These are phyloP conservation scores for Erysimum pusillum DNA, from an alignment of 441 rosid species.

Conservation along the genomic window DNA sequence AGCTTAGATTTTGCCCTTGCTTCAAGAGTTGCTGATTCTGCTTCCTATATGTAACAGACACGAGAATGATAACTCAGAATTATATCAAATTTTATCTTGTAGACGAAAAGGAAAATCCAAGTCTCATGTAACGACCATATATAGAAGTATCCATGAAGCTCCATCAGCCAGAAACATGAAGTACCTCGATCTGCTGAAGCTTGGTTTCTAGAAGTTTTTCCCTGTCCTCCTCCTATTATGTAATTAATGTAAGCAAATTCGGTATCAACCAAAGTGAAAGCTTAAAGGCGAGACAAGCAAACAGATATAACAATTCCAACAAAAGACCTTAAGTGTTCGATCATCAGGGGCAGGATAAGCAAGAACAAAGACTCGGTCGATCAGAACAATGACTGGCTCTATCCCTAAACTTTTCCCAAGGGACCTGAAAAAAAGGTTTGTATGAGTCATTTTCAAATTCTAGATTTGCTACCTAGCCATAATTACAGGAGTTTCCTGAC, in stretches of 20 bases:
- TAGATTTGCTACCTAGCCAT: constrained; percentile 23
- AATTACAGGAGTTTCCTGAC: too few species aligned
- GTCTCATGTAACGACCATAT: constrained; percentile 24
- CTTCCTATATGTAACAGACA: constrained; percentile 67
- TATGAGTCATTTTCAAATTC: constrained; percentile 16
- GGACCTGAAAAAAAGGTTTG: constrained; percentile 68
- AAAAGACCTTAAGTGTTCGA: constrained; percentile 64
- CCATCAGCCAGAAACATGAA: constrained; percentile 15
- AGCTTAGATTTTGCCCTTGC: constrained; percentile 82
- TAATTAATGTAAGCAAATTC: constrained; percentile 23
- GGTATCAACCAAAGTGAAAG: constrained; percentile 28
- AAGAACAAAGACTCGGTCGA: constrained; percentile 93
- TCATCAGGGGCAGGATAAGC: constrained; percentile 84
- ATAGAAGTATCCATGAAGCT: constrained; percentile 25
- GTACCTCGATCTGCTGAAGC: constrained; percentile 95
- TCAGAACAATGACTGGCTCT: constrained; percentile 94
- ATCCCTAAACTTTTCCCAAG: constrained; percentile 99
- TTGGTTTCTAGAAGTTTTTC: constrained; percentile 87
- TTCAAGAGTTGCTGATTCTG: constrained; percentile 92
- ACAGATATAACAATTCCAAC: background rate
- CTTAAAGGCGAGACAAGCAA: constrained; percentile 25
- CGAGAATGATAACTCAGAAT: constrained; percentile 28
- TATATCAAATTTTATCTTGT: constrained; percentile 17
- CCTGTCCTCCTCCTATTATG: constrained; percentile 81
- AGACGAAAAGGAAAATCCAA: constrained; percentile 25